Evolutionary conservation across 2,329 filamentous ascomycete species (phyloP).

Genomic region (Cladosporium velox): DNA sequence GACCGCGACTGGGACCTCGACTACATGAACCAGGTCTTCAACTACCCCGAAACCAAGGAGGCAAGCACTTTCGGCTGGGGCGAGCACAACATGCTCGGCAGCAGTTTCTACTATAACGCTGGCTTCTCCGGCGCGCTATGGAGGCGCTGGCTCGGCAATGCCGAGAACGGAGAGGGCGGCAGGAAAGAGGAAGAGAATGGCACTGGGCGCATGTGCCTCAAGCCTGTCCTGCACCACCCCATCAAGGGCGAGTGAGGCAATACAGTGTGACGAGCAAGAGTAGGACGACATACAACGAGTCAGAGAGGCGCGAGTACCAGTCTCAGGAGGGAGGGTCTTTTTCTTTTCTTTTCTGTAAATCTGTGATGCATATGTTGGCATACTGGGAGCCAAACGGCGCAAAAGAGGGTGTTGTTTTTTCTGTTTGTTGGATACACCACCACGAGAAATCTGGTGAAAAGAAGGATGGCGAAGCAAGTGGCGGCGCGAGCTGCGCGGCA

Average conservation of each 20-base stretch:
- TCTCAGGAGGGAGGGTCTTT: neutral
- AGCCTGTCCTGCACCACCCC: conserved; percentile 49
- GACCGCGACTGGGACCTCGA: conserved; percentile 68
- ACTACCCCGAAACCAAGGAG: conserved; percentile 48
- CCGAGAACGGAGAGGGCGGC: conserved; percentile 46
- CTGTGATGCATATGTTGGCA: conserved; percentile 2
- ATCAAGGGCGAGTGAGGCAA: conserved; percentile 47
- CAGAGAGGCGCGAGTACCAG: neutral
- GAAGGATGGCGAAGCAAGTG: neutral
- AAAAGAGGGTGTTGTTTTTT: neutral
- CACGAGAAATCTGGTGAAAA: neutral
- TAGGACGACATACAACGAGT: conserved; percentile 1
- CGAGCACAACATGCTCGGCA: conserved; percentile 54
- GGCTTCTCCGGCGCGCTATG: conserved; percentile 51
- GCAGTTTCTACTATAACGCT: conserved; percentile 55
- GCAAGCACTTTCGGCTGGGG: conserved; percentile 54
- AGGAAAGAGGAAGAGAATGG: conserved; percentile 38
- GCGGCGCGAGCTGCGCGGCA: neutral
- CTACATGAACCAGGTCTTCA: conserved; percentile 51
- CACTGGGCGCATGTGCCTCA: conserved; percentile 50
- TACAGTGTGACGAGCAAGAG: neutral
- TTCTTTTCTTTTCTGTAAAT: neutral
- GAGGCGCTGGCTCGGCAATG: conserved; percentile 52
- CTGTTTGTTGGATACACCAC: neutral
- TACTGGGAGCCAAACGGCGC: neutral